Base-by-base conservation (phyloP, 306 rosid genomes). In the Acacia confusa region DNA sequence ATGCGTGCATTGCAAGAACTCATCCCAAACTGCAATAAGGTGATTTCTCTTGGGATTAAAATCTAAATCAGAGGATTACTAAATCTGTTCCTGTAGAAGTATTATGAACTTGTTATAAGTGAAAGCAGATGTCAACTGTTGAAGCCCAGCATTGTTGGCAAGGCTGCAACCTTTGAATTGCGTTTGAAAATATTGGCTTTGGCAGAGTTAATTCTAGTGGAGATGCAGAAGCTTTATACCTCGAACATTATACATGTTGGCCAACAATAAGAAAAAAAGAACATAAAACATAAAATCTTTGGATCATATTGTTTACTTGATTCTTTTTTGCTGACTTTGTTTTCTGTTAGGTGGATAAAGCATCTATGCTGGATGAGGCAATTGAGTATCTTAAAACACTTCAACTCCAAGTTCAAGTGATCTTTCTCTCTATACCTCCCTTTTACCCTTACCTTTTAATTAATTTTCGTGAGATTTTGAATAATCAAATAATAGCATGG, bases 331-430 rank as follows among this genome's bases (percentile, higher is more conserved):
- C 86, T 79, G 85, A 85, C 84, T 71, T 79, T 64, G 11, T 78
- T 72, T 64, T 53, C 73, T 69, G 14, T 71, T 63, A 95, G 98
- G 99, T 95, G 88, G 99, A 95, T 90, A 95, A 95, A 88, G 99
- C 99, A 74, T 95, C 99, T 60, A 95, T 95, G 99, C 96, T 95
- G 17, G 99, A 95, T 80, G 99, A 95, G 86, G 99, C 98, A 63
- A 95, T 95, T 77, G 99, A 93, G 91, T 95, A 95, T 84, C 91
- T 95, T 52, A 95, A 95, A 90, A 87, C 93, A 24, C 99, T 95
- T 86, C 99, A 95, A 84, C 91, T 95, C 85, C 99, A 95, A 91
- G 92, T 95, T 82, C 99, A 95, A 85, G 99, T 95, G 64, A 61
- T 47, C 36, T 70, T 70, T 72, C 69, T 69, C 60, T 41, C 78